Conservation (phyloP, 2,329 filamentous ascomycete species). For the Fusarium sp. region DNA sequence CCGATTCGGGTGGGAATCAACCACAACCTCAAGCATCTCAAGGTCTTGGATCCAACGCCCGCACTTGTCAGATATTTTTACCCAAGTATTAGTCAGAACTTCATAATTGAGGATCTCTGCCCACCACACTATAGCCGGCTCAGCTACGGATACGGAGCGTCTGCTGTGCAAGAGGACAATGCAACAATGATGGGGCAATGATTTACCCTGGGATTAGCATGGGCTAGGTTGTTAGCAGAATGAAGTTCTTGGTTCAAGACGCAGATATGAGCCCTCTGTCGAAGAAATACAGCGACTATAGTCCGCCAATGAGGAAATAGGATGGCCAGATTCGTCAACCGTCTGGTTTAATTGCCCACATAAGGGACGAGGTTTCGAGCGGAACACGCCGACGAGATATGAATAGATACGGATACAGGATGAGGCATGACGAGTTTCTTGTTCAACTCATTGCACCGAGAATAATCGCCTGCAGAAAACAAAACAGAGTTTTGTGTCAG, state of each 20-base stretch:
- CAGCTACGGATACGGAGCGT: not conserved
- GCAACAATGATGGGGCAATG: conserved; percentile 24
- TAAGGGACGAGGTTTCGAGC: conserved; percentile 1
- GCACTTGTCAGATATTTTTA: conserved; percentile 11
- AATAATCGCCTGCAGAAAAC: not conserved
- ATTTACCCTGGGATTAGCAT: conserved; percentile 27
- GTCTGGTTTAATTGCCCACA: conserved; percentile 16
- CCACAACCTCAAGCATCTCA: not conserved
- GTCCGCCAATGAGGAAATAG: conserved; percentile 20
- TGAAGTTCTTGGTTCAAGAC: conserved; percentile 14
- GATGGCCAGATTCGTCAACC: not conserved
- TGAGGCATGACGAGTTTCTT: conserved; percentile 10
- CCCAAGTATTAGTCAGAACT: conserved; percentile 24
- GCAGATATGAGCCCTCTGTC: conserved; percentile 29
- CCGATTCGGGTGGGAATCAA: conserved; percentile 35
- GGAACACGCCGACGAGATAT: conserved; percentile 14
- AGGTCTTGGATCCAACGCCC: conserved; percentile 7
- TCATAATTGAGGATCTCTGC: conserved; percentile 10
- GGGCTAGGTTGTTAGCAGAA: conserved; percentile 1
- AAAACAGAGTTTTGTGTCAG: not conserved
- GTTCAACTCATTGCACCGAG: conserved; percentile 6
- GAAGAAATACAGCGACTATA: not conserved
- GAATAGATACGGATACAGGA: not conserved
- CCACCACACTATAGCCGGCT: conserved; percentile 9
- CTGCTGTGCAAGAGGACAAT: not conserved